Evolutionary conservation across 768 basidiomycete species (phyloP).

Genomic region (Scleroderma bovista): DNA sequence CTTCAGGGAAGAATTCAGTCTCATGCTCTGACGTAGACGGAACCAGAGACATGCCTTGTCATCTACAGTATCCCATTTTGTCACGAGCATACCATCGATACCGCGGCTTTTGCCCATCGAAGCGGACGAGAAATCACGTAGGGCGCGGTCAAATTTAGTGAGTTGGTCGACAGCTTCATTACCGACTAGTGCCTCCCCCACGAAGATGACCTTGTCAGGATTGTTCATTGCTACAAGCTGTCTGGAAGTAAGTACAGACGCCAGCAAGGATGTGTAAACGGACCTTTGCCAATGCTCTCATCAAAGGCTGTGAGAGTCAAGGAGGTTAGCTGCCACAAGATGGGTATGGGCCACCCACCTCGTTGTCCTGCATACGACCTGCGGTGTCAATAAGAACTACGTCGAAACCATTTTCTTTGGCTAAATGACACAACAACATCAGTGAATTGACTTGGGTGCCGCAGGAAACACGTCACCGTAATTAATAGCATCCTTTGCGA

Average conservation of each 20-base stretch:
- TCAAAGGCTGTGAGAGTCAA: slow-evolving; percentile 60
- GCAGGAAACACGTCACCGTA: slow-evolving; percentile 53
- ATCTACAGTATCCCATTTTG: slow-evolving; percentile 99
- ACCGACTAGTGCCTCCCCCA: slow-evolving; percentile 96
- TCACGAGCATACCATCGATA: slow-evolving; percentile 97
- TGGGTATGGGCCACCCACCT: slow-evolving; percentile 43
- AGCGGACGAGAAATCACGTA: slow-evolving; percentile 85
- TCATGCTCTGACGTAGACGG: neutral
- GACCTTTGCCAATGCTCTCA: slow-evolving; percentile 97
- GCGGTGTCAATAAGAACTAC: slow-evolving; percentile 98
- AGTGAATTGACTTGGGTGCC: neutral
- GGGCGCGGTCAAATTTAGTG: slow-evolving; percentile 90
- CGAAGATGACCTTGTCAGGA: slow-evolving; percentile 97
- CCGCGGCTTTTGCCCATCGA: slow-evolving; percentile 71
- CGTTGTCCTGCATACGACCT: slow-evolving; percentile 99
- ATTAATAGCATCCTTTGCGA: slow-evolving; percentile 90
- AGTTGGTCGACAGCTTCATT: slow-evolving; percentile 99
- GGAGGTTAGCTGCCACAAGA: slow-evolving; percentile 4
- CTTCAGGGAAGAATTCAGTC: slow-evolving; percentile 34
- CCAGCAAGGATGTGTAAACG: slow-evolving; percentile 4
- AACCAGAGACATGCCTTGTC: slow-evolving; percentile 63
- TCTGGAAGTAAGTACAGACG: slow-evolving; percentile 1
- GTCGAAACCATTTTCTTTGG: slow-evolving; percentile 86
- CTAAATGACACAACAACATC: slow-evolving; percentile 35
- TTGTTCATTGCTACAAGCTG: slow-evolving; percentile 89